Percentiles rank a stretch among this genome's conserved stretches.
Conservation (phyloP, 208 protist genomes). For the Trypanosoma vivax region DNA sequence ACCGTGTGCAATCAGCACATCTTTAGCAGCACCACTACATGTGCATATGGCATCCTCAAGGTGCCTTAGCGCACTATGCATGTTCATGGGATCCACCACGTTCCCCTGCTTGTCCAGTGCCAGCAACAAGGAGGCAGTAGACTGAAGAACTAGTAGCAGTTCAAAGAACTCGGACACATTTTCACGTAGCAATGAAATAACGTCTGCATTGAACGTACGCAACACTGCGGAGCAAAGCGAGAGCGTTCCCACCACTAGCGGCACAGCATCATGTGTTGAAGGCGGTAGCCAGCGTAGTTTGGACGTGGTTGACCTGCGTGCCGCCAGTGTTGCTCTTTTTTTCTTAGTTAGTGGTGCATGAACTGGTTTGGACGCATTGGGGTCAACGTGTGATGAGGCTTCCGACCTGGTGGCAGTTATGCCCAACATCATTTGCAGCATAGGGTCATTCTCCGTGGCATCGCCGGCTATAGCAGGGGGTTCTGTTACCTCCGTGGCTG, state of each 20-base stretch:
- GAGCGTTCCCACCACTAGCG: slow-evolving; percentile 52
- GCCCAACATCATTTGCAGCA: slow-evolving; percentile 18
- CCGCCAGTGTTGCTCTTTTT: neutral
- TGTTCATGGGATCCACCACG: neutral
- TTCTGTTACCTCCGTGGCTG: neutral
- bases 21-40: slow-evolving; percentile 20
- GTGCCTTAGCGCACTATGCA: slow-evolving; percentile 25
- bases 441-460: neutral
- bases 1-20: slow-evolving; percentile 16
- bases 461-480: neutral
- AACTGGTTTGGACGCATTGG: neutral
- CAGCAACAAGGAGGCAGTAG: slow-evolving; percentile 38
- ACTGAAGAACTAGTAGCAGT: slow-evolving; percentile 48
- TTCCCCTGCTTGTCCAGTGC: slow-evolving; percentile 5
- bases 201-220: slow-evolving; percentile 25
- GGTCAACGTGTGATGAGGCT: neutral
- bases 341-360: neutral
- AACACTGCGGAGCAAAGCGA: slow-evolving; percentile 44
- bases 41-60: slow-evolving; percentile 33
- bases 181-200: slow-evolving; percentile 19
- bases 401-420: neutral
- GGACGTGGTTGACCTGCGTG: neutral
- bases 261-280: slow-evolving; percentile 33
- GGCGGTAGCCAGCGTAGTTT: slow-evolving; percentile 63
- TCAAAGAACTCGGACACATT: slow-evolving; percentile 34